Evolutionary conservation across 2,329 filamentous ascomycete genomes (phyloP).

Genomic region (Phyllosticta citrichinensis): DNA sequence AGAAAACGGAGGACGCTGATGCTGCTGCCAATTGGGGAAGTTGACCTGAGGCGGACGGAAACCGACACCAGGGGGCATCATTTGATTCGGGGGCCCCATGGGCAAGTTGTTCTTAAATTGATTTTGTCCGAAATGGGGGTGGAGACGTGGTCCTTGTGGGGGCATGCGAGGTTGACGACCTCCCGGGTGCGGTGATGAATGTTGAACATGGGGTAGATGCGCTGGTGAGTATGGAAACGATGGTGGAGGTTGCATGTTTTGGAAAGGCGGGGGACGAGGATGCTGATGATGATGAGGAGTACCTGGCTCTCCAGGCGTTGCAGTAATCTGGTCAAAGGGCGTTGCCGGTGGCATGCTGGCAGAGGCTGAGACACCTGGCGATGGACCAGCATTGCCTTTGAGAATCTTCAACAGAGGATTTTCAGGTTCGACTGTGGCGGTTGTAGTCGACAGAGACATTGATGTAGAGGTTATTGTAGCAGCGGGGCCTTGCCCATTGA

Average conservation of each 20-base stretch:
- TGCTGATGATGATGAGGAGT: slow-evolving; percentile 46
- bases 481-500: slow-evolving; percentile 20
- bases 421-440: neutral
- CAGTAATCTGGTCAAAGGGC: slow-evolving; percentile 45
- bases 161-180: neutral
- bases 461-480: slow-evolving; percentile 13
- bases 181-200: neutral
- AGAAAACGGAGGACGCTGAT: slow-evolving; percentile 10
- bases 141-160: neutral
- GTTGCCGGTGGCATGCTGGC: slow-evolving; percentile 25
- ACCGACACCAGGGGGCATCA: slow-evolving; percentile 8
- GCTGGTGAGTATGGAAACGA: slow-evolving; percentile 37
- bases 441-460: slow-evolving; percentile 34
- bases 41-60: slow-evolving; percentile 14
- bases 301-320: slow-evolving; percentile 42
- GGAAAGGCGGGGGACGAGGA: slow-evolving; percentile 42
- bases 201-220: slow-evolving; percentile 18
- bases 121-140: neutral
- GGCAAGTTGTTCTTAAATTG: neutral
- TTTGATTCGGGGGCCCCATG: neutral
- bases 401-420: neutral
- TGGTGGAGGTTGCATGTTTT: slow-evolving; percentile 39
- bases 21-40: slow-evolving; percentile 2
- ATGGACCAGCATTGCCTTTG: neutral
- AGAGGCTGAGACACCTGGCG: neutral